Percentiles rank a stretch among this genome's conserved stretches.
Evolutionary conservation across 2,329 filamentous ascomycete genomes (phyloP).

Genomic region (Pyrenochaeta sp.): DNA sequence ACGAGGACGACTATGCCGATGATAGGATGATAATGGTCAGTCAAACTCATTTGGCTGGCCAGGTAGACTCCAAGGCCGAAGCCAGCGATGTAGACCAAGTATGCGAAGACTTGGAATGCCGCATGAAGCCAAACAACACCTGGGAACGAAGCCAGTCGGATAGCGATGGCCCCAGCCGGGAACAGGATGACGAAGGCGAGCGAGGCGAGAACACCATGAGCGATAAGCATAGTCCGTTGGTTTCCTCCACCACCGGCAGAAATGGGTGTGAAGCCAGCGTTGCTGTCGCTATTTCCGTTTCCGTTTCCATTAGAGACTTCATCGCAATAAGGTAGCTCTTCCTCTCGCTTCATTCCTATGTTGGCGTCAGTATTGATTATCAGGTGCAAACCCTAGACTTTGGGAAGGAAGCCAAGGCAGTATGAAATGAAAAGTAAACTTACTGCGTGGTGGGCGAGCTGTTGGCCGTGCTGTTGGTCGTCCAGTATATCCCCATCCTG

Average conservation of each 20-base stretch:
- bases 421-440: no score
- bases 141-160: conserved; percentile 53
- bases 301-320: conserved; percentile 12
- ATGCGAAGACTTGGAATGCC: conserved; percentile 57
- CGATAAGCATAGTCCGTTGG: conserved; percentile 47
- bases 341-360: conserved; percentile 29
- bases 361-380: no score
- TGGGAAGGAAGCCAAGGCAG: no score
- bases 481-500: conserved; percentile 6
- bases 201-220: conserved; percentile 53
- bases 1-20: conserved; percentile 62
- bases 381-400: no score
- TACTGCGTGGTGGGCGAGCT: conserved; percentile 16
- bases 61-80: conserved; percentile 61
- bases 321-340: conserved; percentile 41
- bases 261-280: conserved; percentile 27
- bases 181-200: conserved; percentile 57
- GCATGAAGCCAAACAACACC: conserved; percentile 56
- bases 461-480: conserved; percentile 27
- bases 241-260: conserved; percentile 7
- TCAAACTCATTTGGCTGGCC: conserved; percentile 46
- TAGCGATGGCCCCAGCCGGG: conserved; percentile 53
- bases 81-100: conserved; percentile 57
- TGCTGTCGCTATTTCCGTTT: conserved; percentile 17
- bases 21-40: conserved; percentile 57